These are phyloP conservation scores for Cladosporium sphaerospermum DNA, from an alignment of 2,329 filamentous ascomycete species.

Conservation along the genomic window DNA sequence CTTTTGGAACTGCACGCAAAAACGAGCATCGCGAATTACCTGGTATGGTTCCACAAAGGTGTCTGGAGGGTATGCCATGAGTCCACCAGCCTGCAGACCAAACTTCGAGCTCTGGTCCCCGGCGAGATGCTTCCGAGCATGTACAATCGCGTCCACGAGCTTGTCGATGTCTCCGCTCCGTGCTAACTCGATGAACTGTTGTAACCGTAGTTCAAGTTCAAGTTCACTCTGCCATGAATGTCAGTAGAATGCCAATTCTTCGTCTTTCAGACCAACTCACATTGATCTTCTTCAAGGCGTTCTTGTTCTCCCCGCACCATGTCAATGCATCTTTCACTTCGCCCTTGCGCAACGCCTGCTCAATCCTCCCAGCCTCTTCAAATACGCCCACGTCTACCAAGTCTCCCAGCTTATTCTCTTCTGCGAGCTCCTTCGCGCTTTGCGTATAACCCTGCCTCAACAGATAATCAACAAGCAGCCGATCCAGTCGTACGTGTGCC, in stretches of 20 bases:
- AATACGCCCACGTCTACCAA: constrained; percentile 89
- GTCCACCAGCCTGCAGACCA: constrained; percentile 65
- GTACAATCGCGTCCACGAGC: constrained; percentile 67
- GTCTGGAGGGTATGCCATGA: constrained; percentile 68
- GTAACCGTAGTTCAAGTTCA: constrained; percentile 86
- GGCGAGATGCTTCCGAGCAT: constrained; percentile 76
- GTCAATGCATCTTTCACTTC: constrained; percentile 72
- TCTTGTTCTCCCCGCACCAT: constrained; percentile 93
- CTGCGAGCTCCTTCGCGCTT: constrained; percentile 68
- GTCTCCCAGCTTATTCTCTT: constrained; percentile 67
- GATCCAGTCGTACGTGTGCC: constrained; percentile 73
- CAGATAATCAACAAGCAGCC: constrained; percentile 87
- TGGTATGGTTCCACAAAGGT: constrained; percentile 55
- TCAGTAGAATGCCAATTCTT: constrained; percentile 10
- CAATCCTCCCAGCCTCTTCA: constrained; percentile 70
- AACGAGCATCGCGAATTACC: constrained; percentile 35
- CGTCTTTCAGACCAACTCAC: constrained; percentile 39
- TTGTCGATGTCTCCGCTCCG: constrained; percentile 59
- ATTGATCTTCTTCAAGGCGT: constrained; percentile 80
- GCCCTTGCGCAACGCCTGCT: constrained; percentile 60
- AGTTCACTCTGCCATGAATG: constrained; percentile 58
- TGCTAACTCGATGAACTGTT: constrained; percentile 91
- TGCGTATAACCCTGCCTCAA: constrained; percentile 74
- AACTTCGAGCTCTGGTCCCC: constrained; percentile 64
- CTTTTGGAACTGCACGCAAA: not conserved